Evolutionary conservation across 2,329 filamentous ascomycete genomes (phyloP).

Genomic region (Pezizomycotina sp.): DNA sequence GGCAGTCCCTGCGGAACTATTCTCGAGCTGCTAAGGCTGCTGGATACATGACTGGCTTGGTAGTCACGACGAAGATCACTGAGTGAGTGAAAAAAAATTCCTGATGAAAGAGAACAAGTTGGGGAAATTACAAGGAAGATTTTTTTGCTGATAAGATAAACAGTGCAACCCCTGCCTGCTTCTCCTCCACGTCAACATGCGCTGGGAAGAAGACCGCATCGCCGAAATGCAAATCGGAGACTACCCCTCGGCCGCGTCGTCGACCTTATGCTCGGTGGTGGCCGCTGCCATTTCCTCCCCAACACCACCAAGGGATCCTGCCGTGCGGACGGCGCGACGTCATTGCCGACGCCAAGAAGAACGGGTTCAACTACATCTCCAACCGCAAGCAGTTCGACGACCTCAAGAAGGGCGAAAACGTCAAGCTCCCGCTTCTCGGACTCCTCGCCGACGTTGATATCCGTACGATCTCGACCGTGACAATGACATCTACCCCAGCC

Average conservation of each 20-base stretch:
- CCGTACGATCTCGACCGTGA: slow-evolving; percentile 87
- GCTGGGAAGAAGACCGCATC: slow-evolving; percentile 74
- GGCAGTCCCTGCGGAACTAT: slow-evolving; percentile 77
- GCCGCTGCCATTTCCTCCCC: slow-evolving; percentile 79
- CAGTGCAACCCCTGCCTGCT: slow-evolving; percentile 77
- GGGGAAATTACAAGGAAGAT: neutral
- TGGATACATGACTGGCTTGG: slow-evolving; percentile 81
- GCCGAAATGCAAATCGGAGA: slow-evolving; percentile 83
- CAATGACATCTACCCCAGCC: slow-evolving; percentile 65
- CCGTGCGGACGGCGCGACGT: slow-evolving; percentile 61
- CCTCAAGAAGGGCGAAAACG: slow-evolving; percentile 47
- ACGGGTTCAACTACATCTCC: slow-evolving; percentile 64
- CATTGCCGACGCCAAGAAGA: slow-evolving; percentile 52
- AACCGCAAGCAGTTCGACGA: slow-evolving; percentile 59
- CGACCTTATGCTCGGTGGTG: slow-evolving; percentile 84
- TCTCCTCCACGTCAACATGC: slow-evolving; percentile 68
- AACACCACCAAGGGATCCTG: slow-evolving; percentile 71
- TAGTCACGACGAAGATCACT: slow-evolving; percentile 86
- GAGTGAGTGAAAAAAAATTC: slow-evolving; percentile 34
- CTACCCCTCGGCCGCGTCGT: slow-evolving; percentile 69
- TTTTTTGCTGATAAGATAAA: slow-evolving; percentile 6
- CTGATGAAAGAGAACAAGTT: neutral
- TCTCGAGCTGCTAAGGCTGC: slow-evolving; percentile 83
- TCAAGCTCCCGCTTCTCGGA: slow-evolving; percentile 66
- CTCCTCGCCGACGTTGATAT: slow-evolving; percentile 71